phyloP scores from a whole-genome alignment of 164 flowering plant genomes.

The Stephania japonica region DNA sequence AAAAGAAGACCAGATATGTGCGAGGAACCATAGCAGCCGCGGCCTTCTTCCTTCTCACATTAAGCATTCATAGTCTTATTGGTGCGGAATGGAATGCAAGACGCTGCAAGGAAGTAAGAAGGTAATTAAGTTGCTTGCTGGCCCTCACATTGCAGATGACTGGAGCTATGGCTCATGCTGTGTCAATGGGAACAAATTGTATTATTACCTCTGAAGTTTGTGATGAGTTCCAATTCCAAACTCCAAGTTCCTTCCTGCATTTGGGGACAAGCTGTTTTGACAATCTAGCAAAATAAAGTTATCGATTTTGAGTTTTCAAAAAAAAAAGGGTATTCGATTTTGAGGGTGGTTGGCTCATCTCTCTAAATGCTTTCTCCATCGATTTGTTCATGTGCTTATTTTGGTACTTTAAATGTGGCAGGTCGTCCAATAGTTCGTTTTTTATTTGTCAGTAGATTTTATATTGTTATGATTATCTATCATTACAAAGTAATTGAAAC shows the following conservation, averaged over 20 bases:
- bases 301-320: not conserved
- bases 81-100: not conserved
- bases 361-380: not conserved
- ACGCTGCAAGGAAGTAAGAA: not conserved
- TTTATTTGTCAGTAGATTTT: no score
- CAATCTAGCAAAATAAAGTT: not conserved
- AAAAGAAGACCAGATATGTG: slow-evolving; percentile 60
- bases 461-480: no score
- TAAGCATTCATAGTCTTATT: not conserved
- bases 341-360: not conserved
- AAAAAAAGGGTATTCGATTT: no score
- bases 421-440: no score
- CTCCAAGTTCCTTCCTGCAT: not conserved
- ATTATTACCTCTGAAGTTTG: not conserved
- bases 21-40: slow-evolving; percentile 33
- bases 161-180: not conserved
- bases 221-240: not conserved
- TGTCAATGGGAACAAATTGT: not conserved
- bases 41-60: not conserved
- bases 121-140: not conserved
- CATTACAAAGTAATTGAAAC: no score
- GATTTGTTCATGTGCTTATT: no score
- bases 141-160: not conserved
- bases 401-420: no score
- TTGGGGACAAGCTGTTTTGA: not conserved